phyloP scores from a whole-genome alignment of 345 rosid species.

The Hevea brasiliensis region DNA sequence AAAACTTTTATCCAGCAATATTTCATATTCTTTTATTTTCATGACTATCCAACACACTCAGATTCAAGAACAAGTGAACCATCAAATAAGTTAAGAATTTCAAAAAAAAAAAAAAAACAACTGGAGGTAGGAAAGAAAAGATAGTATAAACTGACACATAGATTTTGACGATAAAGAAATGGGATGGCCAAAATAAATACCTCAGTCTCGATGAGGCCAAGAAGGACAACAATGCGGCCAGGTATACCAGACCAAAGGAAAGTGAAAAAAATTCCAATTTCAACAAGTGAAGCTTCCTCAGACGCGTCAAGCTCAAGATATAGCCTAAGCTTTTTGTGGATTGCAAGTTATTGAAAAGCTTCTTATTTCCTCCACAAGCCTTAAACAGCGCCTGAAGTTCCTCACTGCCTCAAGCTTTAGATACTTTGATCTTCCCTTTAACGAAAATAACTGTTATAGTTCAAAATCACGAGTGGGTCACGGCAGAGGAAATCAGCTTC shows the following conservation, averaged over 20 bases:
- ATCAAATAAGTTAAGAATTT: background rate
- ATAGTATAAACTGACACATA: background rate
- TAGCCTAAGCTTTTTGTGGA: slow-evolving; percentile 30
- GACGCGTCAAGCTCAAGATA: slow-evolving; percentile 35
- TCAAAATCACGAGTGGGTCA: slow-evolving; percentile 16
- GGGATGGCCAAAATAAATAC: slow-evolving; percentile 31
- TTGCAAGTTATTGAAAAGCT: slow-evolving; percentile 42
- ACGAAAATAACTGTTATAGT: slow-evolving; percentile 32
- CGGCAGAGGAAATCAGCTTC: slow-evolving; percentile 17
- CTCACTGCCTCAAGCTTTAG: slow-evolving; percentile 19
- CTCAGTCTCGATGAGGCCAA: slow-evolving; percentile 36
- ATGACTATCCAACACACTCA: background rate
- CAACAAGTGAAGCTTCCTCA: slow-evolving; percentile 24
- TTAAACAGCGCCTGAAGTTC: slow-evolving; percentile 28
- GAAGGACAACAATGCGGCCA: slow-evolving; percentile 29
- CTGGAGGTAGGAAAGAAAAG: background rate
- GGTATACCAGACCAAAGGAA: slow-evolving; percentile 4
- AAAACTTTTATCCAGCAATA: background rate
- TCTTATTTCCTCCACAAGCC: slow-evolving; percentile 31
- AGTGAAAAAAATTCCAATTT: slow-evolving; percentile 23
- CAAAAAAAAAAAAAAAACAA: background rate
- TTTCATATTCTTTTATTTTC: background rate
- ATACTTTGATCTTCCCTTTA: slow-evolving; percentile 37
- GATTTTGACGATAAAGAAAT: slow-evolving; percentile 19
- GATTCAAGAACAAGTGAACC: slow-evolving; percentile 2